Evolutionary conservation across 2,329 filamentous ascomycete genomes (phyloP), one percentile per base, ranked within the genome.

Genomic region (Penicillium brevicompactum): DNA sequence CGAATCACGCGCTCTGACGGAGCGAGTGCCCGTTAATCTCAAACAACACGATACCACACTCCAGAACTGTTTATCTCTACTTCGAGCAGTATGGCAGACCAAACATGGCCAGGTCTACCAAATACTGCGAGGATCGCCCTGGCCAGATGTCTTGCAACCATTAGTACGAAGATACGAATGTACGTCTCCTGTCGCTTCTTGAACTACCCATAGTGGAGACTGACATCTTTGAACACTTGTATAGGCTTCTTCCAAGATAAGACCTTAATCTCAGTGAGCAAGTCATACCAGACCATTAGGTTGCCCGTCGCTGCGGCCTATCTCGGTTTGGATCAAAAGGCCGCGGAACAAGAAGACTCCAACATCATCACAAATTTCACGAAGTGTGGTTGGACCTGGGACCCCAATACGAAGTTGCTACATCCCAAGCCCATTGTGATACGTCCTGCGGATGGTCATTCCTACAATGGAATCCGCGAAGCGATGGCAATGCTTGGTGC

Each of bases 1-100:
- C 44, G 75, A 77, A 70, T 74, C 75, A 49, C 74, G 72, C n/a
- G 68, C 72, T 40, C 59, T 76, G 53, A 73, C 67, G 5, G 61
- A 70, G 41, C 68, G 75, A 48, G 66, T 76, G 50, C 75, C 74
- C 1, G 59, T 59, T 46, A 56, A 56, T 1, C 49, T 77, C 16
- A 50, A 66, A 16, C 57, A 67, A 34, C 59, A 60, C 14, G 71
- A 75, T 48, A 43, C 64, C 10, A 62, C 67, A n/a, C 24, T 76
- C 30, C 69, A 74, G 46, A 74, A 68, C 47, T 72, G 71, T 41
- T 50, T 74, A n/a, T 61, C 59, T 6, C 58, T 77, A 16, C 53
- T 76, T 27, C 71, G 67, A 37, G 74, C 74, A 5, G 62, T 76
- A 27, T 76, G 72, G 72, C 73, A 75, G 45, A 68, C 66, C 43